A percentile compares a stretch with the other conserved stretches of the same genome.
These are phyloP conservation scores for Aurantiochytrium sp. DNA, from an alignment of 108 stramenopile genomes.

Conservation along the genomic window DNA sequence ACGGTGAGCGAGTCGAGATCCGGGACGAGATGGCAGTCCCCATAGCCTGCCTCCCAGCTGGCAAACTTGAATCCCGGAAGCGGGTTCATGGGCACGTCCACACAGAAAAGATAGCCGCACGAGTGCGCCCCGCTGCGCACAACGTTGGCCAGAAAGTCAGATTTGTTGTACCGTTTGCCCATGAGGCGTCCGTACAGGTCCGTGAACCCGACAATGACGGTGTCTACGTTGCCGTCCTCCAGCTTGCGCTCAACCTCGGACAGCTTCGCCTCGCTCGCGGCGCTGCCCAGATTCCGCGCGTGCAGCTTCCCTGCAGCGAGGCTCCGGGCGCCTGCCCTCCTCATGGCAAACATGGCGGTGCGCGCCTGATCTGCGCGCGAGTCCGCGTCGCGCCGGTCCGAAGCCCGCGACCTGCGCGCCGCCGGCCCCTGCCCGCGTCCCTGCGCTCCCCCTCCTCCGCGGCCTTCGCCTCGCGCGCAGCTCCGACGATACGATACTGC, in stretches of 20 bases:
- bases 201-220: neutral
- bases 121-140: neutral
- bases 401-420: too few relatives aligned
- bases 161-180: neutral
- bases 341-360: neutral
- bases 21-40: neutral
- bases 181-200: constrained; percentile 12
- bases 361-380: too few relatives aligned
- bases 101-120: neutral
- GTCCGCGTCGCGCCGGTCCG: too few relatives aligned
- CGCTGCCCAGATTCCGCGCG: neutral
- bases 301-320: neutral
- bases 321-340: neutral
- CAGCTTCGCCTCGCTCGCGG: neutral
- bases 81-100: constrained; percentile 13
- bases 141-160: neutral
- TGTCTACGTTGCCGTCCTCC: neutral
- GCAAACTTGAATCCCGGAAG: neutral
- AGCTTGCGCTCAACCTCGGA: neutral
- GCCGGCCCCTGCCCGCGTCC: too few relatives aligned
- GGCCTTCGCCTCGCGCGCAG: too few relatives aligned
- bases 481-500: too few relatives aligned
- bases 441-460: too few relatives aligned
- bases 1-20: neutral
- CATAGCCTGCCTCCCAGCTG: neutral